Evolutionary conservation across 805 yeast genomes (phyloP).

Genomic region (Saturnispora quitensis): DNA sequence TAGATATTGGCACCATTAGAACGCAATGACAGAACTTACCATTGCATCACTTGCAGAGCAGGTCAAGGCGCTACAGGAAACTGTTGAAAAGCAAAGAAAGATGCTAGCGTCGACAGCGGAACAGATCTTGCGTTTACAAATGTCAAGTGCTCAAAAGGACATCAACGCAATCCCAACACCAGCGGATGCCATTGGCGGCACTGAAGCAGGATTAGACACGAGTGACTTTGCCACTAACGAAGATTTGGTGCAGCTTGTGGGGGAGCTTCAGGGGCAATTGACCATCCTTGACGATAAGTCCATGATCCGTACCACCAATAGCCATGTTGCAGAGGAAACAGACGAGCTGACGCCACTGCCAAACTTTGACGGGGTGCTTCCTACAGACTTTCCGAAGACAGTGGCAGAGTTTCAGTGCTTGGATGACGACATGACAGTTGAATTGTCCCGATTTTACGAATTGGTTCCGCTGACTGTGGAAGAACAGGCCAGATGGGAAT

Average conservation of each 20-base stretch:
- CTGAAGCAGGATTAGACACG: constrained; percentile 27
- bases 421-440: constrained; percentile 36
- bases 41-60: constrained; percentile 39
- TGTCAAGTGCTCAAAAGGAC: constrained; percentile 36
- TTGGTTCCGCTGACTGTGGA: constrained; percentile 55
- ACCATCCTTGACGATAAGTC: constrained; percentile 71
- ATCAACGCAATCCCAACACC: constrained; percentile 18
- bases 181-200: constrained; percentile 5
- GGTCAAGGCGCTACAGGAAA: constrained; percentile 29
- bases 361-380: constrained; percentile 72
- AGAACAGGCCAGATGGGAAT: constrained; percentile 43
- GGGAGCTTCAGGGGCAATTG: constrained; percentile 83
- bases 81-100: constrained; percentile 56
- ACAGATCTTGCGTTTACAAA: constrained; percentile 62
- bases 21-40: constrained; percentile 5
- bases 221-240: constrained; percentile 67
- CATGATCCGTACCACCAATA: constrained; percentile 60
- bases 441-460: constrained; percentile 66
- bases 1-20: too few relatives aligned
- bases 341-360: constrained; percentile 57
- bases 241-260: constrained; percentile 78
- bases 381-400: constrained; percentile 53
- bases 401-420: constrained; percentile 43
- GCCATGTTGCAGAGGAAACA: constrained; percentile 34
- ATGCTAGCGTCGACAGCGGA: constrained; percentile 72